Evolutionary conservation across 768 basidiomycete genomes (phyloP), one percentile per base, ranked within the genome.

Genomic region (Mycena belliarum): DNA sequence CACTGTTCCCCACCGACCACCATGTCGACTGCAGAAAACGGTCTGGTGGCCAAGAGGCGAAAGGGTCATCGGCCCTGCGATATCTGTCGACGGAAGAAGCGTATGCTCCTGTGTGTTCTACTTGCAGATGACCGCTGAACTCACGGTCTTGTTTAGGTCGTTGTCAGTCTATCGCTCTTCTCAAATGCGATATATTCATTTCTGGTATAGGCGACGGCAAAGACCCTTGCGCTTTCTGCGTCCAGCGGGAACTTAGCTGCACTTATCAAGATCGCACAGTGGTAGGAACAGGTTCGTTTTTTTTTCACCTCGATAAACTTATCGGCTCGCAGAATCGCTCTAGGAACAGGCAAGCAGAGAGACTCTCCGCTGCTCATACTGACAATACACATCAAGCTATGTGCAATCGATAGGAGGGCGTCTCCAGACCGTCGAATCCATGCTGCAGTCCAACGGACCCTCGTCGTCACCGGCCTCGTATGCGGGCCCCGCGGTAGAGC

Each of bases 1-100:
- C 5, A 94, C 93, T 61, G 93, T 95, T 73, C 95, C 88, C n/a
- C n/a, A n/a, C n/a, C n/a, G n/a, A 53, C 47, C 46, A 53, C 52
- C 40, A 77, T 77, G 76, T 80, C 79, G 38, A 70, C 69, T 2
- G 79, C 76, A 46, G 77, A 81, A 32, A 77, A 80, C 21, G 71
- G 68, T 61, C 68, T 4, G 40, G 44, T 49, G 41, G 57, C 44
- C 47, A 83, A 82, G 73, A 82, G 78, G 66, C 69, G 80, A 43
- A 70, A 76, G 52, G 75, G 82, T n/a, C 79, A 82, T 66, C 68
- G 84, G 37, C 85, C 84, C 2, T 87, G 86, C 63, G 85, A 87
- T 58, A 75, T 81, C 1, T 87, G 85, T 66, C 72, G 85, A 37
- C 74, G 83, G 49, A 87, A 87, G 75, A 88, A 88, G 69, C 77